phyloP scores from a whole-genome alignment of 2,329 filamentous ascomycete genomes.

The Cucurbitaria berberidis region DNA sequence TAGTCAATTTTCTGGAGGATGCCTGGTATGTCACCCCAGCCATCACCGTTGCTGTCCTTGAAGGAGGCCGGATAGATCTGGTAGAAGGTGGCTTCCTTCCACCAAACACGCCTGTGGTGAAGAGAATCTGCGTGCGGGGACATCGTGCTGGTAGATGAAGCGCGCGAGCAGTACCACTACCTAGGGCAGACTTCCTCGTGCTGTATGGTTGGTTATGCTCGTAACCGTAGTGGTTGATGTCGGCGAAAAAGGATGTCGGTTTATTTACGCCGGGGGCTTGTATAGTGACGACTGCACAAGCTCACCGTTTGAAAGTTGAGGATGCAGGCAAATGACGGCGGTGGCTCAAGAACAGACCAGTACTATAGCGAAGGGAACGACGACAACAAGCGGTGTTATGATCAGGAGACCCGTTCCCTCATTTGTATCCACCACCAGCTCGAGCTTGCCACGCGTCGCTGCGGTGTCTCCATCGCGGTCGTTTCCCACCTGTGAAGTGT shows the following conservation, averaged over 20 bases:
- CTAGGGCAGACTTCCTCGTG: no score
- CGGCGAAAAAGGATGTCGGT: neutral
- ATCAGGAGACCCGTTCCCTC: conserved; percentile 1
- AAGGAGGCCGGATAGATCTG: conserved; percentile 53
- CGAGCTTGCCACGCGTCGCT: neutral
- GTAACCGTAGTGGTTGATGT: neutral
- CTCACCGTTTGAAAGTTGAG: neutral
- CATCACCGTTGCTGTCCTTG: conserved; percentile 61
- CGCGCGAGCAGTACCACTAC: neutral
- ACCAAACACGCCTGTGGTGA: conserved; percentile 47
- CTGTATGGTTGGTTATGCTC: no score
- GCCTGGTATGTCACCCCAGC: conserved; percentile 68
- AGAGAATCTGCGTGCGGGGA: conserved; percentile 29
- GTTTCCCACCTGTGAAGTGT: no score
- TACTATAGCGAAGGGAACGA: neutral
- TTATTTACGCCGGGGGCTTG: neutral
- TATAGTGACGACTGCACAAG: neutral
- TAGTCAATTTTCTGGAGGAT: conserved; percentile 68
- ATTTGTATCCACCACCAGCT: conserved; percentile 8
- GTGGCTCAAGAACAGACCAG: neutral
- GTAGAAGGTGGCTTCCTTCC: conserved; percentile 55
- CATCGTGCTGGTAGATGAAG: conserved; percentile 16
- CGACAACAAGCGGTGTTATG: neutral
- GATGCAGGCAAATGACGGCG: neutral
- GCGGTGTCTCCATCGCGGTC: neutral